Conservation (phyloP, 305 asterid species). For the Fraxinus xanthoxyloides region DNA sequence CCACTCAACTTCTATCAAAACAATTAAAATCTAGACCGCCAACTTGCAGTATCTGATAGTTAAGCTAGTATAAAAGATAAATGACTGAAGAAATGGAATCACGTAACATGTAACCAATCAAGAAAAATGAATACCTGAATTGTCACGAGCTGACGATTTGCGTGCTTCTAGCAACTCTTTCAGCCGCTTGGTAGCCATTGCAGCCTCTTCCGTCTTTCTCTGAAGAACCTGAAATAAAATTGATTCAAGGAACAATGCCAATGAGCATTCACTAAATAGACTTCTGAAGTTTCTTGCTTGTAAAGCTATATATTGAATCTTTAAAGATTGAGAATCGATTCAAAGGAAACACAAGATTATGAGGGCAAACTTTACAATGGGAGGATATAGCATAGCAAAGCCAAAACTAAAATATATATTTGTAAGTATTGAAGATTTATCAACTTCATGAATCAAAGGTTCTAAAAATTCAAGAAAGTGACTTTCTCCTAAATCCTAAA, state of each 20-base stretch:
- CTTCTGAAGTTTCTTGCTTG: not conserved
- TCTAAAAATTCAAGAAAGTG: not conserved
- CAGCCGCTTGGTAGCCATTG: constrained; percentile 96
- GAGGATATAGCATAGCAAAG: not conserved
- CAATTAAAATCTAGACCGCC: not conserved
- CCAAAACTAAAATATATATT: not conserved
- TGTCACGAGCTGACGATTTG: constrained; percentile 83
- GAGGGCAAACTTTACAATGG: not conserved
- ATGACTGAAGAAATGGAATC: not conserved
- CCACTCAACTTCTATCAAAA: not conserved
- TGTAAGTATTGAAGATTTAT: not conserved
- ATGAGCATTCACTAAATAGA: not conserved
- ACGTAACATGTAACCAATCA: not conserved
- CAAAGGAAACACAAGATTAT: not conserved
- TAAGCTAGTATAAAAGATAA: not conserved
- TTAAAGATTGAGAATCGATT: not conserved
- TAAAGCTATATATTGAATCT: not conserved
- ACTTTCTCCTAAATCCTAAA: not conserved
- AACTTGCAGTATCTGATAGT: not conserved
- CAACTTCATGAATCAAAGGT: not conserved
- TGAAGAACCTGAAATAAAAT: constrained; percentile 84
- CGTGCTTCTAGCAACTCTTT: constrained; percentile 99
- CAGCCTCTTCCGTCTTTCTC: constrained; percentile 99
- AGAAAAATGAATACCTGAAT: constrained; percentile 52
- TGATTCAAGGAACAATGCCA: constrained; percentile 8